A percentile compares a stretch with the other conserved stretches of the same genome.
Evolutionary conservation across 345 rosid genomes (phyloP).

Genomic region (Sisymbrium altissimum): DNA sequence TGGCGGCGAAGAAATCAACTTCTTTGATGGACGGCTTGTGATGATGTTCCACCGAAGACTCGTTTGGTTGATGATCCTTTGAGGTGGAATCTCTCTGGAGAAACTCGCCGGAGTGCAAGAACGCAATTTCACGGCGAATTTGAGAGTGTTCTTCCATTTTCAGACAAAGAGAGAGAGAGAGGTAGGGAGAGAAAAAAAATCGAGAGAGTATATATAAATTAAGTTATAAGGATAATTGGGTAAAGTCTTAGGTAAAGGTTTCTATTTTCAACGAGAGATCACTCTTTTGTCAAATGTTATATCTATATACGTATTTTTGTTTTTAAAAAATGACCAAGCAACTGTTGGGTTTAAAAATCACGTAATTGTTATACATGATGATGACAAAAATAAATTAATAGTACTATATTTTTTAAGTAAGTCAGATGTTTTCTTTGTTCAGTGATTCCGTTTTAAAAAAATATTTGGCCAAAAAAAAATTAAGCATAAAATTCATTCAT

Average conservation of each 20-base stretch:
- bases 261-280: constrained; percentile 38
- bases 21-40: constrained; percentile 49
- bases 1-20: constrained; percentile 73
- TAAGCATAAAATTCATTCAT: too few relatives aligned
- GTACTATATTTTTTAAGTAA: background rate
- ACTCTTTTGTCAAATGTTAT: constrained; percentile 37
- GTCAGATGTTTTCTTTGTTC: background rate
- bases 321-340: background rate
- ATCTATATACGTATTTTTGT: background rate
- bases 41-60: constrained; percentile 19
- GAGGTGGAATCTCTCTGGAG: constrained; percentile 29
- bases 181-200: background rate
- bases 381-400: background rate
- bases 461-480: background rate
- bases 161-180: background rate
- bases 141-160: constrained; percentile 59
- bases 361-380: background rate
- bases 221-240: constrained; percentile 3
- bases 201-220: constrained; percentile 14
- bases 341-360: background rate
- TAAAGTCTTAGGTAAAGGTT: constrained; percentile 35
- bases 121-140: constrained; percentile 49
- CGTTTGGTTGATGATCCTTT: constrained; percentile 24
- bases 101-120: constrained; percentile 54
- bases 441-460: background rate